Conservation (phyloP, 768 basidiomycete genomes). For the Fomitopsis pulvina region DNA sequence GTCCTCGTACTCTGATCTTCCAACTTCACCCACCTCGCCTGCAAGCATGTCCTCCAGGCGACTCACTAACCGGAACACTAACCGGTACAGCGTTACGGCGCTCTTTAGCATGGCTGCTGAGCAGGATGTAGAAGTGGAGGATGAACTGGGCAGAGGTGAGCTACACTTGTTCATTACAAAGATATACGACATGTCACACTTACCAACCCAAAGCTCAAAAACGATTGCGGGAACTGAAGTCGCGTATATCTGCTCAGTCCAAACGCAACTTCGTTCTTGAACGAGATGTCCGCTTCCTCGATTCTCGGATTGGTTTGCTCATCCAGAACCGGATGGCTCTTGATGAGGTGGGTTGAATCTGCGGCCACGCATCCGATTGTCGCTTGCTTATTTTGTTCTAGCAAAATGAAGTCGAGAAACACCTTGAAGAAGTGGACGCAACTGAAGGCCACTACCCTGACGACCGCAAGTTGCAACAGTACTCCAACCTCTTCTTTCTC, state of each 20-base stretch:
- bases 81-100: constrained; percentile 93
- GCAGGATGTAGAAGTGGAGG: constrained; percentile 96
- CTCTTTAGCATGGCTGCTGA: constrained; percentile 98
- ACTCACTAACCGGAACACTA: constrained; percentile 88
- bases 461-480: constrained; percentile 90
- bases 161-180: constrained; percentile 5
- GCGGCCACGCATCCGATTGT: constrained; percentile 1
- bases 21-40: constrained; percentile 39
- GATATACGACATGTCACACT: not conserved
- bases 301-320: constrained; percentile 92
- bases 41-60: constrained; percentile 63
- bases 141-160: constrained; percentile 90
- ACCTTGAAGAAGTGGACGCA: constrained; percentile 93
- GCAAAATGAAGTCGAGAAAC: constrained; percentile 94
- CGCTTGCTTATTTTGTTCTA: constrained; percentile 25
- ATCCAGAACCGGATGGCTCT: constrained; percentile 98
- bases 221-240: constrained; percentile 91
- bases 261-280: constrained; percentile 99
- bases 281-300: constrained; percentile 96
- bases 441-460: constrained; percentile 91
- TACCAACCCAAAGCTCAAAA: constrained; percentile 70
- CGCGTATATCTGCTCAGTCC: constrained; percentile 94
- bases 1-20: constrained; percentile 22
- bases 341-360: constrained; percentile 63
- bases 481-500: constrained; percentile 98